Evolutionary conservation across 1,284 basidiomycete genomes (phyloP).

Genomic region (Somion occarium): DNA sequence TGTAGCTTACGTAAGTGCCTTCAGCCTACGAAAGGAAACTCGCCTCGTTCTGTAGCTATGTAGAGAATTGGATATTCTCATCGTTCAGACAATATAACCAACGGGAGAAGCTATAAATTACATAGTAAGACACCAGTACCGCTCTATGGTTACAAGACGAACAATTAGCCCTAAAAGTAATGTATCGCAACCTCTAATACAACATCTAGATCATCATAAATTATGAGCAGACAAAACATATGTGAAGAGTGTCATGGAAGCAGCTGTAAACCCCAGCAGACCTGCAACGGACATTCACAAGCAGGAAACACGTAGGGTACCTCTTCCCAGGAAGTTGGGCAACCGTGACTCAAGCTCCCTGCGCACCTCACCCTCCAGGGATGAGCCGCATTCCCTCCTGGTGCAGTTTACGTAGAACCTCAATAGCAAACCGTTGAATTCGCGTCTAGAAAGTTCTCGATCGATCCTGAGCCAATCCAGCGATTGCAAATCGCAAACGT

Average conservation of each 20-base stretch:
- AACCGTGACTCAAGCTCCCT: conserved; percentile 18
- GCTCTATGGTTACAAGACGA: too few relatives aligned
- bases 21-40: too few relatives aligned
- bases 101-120: too few relatives aligned
- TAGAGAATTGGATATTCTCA: too few relatives aligned
- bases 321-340: conserved; percentile 20
- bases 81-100: too few relatives aligned
- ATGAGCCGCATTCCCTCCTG: conserved; percentile 7
- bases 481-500: conserved; percentile 18
- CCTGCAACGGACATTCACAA: conserved; percentile 11
- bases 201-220: not conserved
- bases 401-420: conserved; percentile 23
- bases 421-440: conserved; percentile 23
- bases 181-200: too few relatives aligned
- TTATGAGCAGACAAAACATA: not conserved
- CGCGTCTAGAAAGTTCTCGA: conserved; percentile 19
- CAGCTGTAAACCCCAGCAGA: not conserved
- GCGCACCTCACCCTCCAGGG: conserved; percentile 17
- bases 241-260: too few relatives aligned
- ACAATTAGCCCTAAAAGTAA: too few relatives aligned
- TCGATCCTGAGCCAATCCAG: conserved; percentile 29
- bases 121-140: too few relatives aligned
- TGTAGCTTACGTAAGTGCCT: too few relatives aligned
- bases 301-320: conserved; percentile 23
- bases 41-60: too few relatives aligned